phyloP scores from a whole-genome alignment of 345 rosid genomes.

The Rhodomyrtus tomentosa region DNA sequence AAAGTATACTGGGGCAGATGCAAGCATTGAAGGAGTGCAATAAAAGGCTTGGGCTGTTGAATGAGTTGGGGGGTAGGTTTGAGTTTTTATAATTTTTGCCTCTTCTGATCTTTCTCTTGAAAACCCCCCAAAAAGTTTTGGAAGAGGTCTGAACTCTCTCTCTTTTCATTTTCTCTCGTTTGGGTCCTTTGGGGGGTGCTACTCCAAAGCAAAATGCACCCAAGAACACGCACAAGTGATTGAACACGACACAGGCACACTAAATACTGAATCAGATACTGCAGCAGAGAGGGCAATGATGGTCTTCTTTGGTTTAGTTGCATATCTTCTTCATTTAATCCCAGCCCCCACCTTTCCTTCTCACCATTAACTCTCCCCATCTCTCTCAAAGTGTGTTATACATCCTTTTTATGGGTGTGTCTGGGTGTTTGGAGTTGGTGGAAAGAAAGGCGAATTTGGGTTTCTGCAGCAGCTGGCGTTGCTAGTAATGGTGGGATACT shows the following conservation, averaged over 20 bases:
- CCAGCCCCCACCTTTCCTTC: background rate
- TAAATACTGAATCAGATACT: background rate
- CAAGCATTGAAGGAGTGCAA: constrained; percentile 68
- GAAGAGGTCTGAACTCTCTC: constrained; percentile 1
- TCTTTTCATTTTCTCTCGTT: constrained; percentile 5
- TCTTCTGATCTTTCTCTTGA: background rate
- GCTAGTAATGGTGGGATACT: background rate
- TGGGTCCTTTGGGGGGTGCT: constrained; percentile 6
- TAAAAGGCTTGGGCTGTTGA: constrained; percentile 43
- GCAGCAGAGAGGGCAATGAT: background rate
- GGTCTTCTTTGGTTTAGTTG: background rate
- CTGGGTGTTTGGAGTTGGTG: background rate
- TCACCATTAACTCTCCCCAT: background rate
- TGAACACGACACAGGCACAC: background rate
- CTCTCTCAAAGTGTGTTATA: background rate
- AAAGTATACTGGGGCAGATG: constrained; percentile 58
- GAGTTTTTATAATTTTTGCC: constrained; percentile 48
- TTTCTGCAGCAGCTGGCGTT: background rate
- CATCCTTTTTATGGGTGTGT: background rate
- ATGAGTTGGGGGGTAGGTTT: constrained; percentile 54
- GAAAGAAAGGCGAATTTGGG: background rate
- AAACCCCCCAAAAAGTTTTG: background rate
- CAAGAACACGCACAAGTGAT: background rate
- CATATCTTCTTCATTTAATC: background rate
- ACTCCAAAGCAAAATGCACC: constrained; percentile 1